Conservation (phyloP, 371 early-diverging fungal genomes). For the Circinella minor region DNA sequence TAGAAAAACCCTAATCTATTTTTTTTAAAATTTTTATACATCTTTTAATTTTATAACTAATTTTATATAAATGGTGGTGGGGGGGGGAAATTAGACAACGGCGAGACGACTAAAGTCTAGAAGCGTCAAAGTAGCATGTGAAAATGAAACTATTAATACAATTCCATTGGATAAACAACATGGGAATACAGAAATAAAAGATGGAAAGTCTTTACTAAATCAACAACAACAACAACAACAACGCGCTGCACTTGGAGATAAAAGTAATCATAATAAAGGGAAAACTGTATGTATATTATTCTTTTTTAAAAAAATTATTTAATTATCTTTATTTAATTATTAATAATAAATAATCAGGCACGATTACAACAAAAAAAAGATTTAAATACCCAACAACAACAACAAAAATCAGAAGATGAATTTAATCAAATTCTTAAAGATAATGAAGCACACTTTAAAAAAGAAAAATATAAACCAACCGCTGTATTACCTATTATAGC, state of each 20-base stretch:
- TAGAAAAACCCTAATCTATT: background rate
- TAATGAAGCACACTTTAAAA: constrained; percentile 29
- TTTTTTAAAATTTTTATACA: background rate
- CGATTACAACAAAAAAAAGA: constrained; percentile 8
- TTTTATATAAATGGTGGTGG: too few species aligned
- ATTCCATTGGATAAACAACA: background rate
- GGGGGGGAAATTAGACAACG: constrained; percentile 3
- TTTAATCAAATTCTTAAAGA: constrained; percentile 32
- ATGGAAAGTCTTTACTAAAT: background rate
- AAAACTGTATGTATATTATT: background rate
- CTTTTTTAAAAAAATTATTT: too few species aligned
- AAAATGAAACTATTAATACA: background rate
- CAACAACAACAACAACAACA: background rate
- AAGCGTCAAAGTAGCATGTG: constrained; percentile 2
- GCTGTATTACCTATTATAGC: constrained; percentile 41
- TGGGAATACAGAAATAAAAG: background rate
- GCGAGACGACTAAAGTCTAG: constrained; percentile 6
- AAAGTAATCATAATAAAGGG: background rate
- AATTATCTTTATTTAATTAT: too few species aligned
- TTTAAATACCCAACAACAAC: constrained; percentile 1
- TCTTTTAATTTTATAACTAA: background rate
- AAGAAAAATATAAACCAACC: constrained; percentile 7
- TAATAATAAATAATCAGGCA: background rate
- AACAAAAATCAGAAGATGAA: constrained; percentile 4
- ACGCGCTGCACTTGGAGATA: constrained; percentile 8